Evolutionary conservation across 305 asterid species (phyloP).

Genomic region (Rubia occidens): DNA sequence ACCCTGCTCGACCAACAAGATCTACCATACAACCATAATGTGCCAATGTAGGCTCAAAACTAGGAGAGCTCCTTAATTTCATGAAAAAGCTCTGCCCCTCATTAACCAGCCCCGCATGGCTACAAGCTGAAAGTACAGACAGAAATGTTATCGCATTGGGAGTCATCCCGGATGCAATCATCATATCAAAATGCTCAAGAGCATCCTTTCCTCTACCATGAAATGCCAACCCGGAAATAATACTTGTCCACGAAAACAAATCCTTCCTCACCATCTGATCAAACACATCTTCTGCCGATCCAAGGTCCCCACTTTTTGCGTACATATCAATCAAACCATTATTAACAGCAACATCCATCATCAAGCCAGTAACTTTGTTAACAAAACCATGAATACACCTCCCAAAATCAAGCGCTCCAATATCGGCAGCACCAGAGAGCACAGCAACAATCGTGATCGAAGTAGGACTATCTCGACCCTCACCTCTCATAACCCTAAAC

Average conservation of each 20-base stretch:
- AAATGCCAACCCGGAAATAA: conserved; percentile 61
- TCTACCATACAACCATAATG: conserved; percentile 77
- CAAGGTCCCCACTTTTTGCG: conserved; percentile 56
- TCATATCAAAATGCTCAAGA: conserved; percentile 41
- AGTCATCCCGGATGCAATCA: conserved; percentile 45
- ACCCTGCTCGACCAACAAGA: conserved; percentile 63
- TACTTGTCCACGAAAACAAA: conserved; percentile 61
- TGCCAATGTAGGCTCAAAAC: conserved; percentile 38
- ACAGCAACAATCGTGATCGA: conserved; percentile 55
- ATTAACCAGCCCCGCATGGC: conserved; percentile 57
- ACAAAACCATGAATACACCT: conserved; percentile 50
- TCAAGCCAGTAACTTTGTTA: conserved; percentile 41
- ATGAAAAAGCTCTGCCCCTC: conserved; percentile 55
- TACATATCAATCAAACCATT: conserved; percentile 76
- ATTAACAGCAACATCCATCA: conserved; percentile 38
- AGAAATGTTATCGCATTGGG: conserved; percentile 61
- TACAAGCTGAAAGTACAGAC: conserved; percentile 60
- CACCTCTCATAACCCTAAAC: conserved; percentile 46
- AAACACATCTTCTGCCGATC: conserved; percentile 41
- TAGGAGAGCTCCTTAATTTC: conserved; percentile 23
- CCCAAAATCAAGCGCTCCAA: conserved; percentile 68
- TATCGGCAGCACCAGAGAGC: conserved; percentile 81
- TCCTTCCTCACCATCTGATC: conserved; percentile 41
- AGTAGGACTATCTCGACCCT: conserved; percentile 42
- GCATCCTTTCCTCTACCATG: conserved; percentile 57